Evolutionary conservation across 768 basidiomycete genomes (phyloP).

Genomic region (Cytidiella melzeri): DNA sequence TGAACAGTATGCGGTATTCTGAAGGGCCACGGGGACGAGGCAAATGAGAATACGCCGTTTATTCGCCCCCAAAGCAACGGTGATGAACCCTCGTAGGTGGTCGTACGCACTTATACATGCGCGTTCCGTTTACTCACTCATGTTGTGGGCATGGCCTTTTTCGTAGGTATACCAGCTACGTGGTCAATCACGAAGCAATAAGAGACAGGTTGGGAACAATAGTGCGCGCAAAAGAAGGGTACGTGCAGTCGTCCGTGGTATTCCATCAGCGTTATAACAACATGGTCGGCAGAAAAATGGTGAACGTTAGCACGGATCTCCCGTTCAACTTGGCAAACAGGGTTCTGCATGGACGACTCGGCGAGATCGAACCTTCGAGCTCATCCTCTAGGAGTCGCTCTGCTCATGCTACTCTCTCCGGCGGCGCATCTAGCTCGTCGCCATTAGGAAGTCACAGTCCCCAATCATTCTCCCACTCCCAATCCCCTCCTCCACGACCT

Average conservation of each 20-base stretch:
- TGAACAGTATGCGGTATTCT: too few species aligned
- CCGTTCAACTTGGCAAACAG: conserved; percentile 57
- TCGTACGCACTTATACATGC: background rate
- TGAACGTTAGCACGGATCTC: conserved; percentile 53
- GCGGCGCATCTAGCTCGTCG: conserved; percentile 4
- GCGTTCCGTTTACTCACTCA: background rate
- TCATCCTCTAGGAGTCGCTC: conserved; percentile 30
- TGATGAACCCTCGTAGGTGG: conserved; percentile 23
- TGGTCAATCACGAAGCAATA: conserved; percentile 42
- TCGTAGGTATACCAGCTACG: conserved; percentile 16
- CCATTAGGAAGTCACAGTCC: conserved; percentile 20
- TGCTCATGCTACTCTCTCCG: conserved; percentile 12
- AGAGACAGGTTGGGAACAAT: conserved; percentile 48
- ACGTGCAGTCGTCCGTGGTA: conserved; percentile 18
- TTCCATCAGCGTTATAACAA: background rate
- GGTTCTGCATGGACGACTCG: conserved; percentile 11
- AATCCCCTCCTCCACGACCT: conserved; percentile 15
- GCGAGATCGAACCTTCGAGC: conserved; percentile 18
- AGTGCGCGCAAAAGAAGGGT: conserved; percentile 60
- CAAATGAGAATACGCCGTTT: conserved; percentile 27
- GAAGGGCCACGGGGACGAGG: conserved; percentile 16
- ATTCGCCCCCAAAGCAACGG: conserved; percentile 22
- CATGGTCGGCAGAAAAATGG: conserved; percentile 64
- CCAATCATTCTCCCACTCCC: conserved; percentile 4
- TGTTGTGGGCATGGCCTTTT: background rate